phyloP scores from a whole-genome alignment of 1,139 yeast genomes.

The Keqinozyma sinolaborantium region DNA sequence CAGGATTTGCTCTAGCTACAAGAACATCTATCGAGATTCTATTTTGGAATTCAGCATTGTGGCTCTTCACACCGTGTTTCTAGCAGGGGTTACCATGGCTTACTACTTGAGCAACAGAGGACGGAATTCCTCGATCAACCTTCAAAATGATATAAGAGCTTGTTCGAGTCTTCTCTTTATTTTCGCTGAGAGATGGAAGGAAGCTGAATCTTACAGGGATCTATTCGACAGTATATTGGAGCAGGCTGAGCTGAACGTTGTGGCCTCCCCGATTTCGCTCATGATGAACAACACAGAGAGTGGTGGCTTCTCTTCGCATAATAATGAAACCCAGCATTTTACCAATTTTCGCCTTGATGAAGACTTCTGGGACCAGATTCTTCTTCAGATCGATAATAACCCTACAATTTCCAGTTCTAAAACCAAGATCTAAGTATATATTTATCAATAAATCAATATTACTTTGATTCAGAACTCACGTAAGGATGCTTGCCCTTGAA shows the following conservation, averaged over 20 bases:
- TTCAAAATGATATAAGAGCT: conserved; percentile 11
- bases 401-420: too few relatives aligned
- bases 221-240: conserved; percentile 11
- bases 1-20: conserved; percentile 10
- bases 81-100: conserved; percentile 13
- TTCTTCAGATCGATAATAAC: conserved; percentile 5
- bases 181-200: conserved; percentile 13
- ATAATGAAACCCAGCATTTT: too few relatives aligned
- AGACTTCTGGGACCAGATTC: conserved; percentile 13
- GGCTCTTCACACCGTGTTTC: conserved; percentile 10
- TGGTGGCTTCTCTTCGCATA: too few relatives aligned
- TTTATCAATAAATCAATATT: background rate
- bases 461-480: background rate
- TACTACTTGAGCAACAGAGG: conserved; percentile 11
- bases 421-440: conserved; percentile 1
- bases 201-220: conserved; percentile 12
- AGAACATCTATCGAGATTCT: conserved; percentile 9
- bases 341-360: conserved; percentile 2
- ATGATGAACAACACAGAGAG: too few relatives aligned
- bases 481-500: conserved; percentile 19
- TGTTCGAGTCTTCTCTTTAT: conserved; percentile 12
- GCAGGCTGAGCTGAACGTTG: conserved; percentile 1
- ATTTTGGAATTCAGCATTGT: conserved; percentile 13
- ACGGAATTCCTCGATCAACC: conserved; percentile 8
- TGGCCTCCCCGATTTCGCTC: background rate